Conservation (phyloP, 2,329 filamentous ascomycete genomes). For the Monilinia fructigena region DNA sequence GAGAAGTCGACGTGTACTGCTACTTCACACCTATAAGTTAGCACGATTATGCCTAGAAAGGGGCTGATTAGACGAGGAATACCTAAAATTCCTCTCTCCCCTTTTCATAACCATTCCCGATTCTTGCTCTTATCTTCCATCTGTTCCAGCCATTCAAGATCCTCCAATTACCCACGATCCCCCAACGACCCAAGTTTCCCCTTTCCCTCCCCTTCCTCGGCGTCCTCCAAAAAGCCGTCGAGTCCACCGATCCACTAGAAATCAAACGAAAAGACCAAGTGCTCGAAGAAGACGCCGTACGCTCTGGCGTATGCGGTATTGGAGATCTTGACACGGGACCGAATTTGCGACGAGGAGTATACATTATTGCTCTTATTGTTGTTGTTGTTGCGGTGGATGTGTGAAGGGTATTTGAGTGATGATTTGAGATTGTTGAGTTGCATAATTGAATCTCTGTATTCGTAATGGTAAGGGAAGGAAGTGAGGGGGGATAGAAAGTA, state of each 20-base stretch:
- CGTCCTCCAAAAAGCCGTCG: conserved; percentile 4
- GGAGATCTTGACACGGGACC: not conserved
- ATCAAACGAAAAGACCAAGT: too few relatives aligned
- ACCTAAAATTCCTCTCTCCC: not conserved
- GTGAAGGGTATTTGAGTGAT: not conserved
- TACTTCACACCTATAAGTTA: not conserved
- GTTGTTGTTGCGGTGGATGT: too few relatives aligned
- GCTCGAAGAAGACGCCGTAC: too few relatives aligned
- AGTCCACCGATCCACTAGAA: not conserved
- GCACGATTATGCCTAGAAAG: not conserved
- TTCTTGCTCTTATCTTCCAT: too few relatives aligned
- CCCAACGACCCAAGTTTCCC: too few relatives aligned
- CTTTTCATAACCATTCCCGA: too few relatives aligned
- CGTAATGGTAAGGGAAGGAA: not conserved
- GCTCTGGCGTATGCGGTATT: too few relatives aligned
- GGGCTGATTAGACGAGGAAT: not conserved
- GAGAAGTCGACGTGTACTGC: not conserved
- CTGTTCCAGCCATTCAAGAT: not conserved
- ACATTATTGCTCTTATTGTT: not conserved
- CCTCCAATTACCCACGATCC: not conserved
- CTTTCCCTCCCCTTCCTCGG: not conserved
- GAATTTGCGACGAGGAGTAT: not conserved
- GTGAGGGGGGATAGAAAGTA: too few relatives aligned
- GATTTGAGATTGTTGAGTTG: too few relatives aligned
- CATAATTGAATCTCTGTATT: not conserved